Base-by-base conservation (phyloP, 768 basidiomycete genomes). In the Amanita molliuscula region DNA sequence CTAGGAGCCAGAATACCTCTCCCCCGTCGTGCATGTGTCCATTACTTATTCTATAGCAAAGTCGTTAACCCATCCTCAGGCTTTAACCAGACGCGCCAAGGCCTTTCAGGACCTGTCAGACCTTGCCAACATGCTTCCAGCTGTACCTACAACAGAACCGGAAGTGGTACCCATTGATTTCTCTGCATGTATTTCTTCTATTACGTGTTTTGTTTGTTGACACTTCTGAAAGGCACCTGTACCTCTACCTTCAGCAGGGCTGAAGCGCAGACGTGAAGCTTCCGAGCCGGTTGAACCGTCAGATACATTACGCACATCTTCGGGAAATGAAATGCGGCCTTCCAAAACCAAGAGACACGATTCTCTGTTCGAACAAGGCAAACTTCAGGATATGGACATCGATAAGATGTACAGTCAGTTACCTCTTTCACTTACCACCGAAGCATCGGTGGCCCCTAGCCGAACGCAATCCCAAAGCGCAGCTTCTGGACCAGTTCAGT, bases 301-400 rank as follows among this genome's bases (percentile, higher is more conserved):
- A 1, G 41, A 34, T 7, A 36, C 63, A 2, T 52, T 47, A 15
- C 58, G 60, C 23, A 54, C 54, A 15, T 45, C 59, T 4, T 51
- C 58, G 3, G 55, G 49, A 1, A 50, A 64, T 7, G 59, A 58
- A 51, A 80, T 81, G 54, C 84, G 81, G 0, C 76, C 81, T 2
- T 61, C 77, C 23, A 87, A 87, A 59, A 84, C 77, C 23, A 87
- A 87, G 59, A 84, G 78, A 61, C 84, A 81, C 67, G 82, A 78
- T 56, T 77, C 79, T 0, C 67, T 87, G 9, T 87, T 84, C 15
- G 76, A 78, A 7, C 81, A 70, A 37, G 70, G 81, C 58, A 81
- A 79, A 25, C 71, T 71, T 21, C 51, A 53, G 41, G 50, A 37
- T 33, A 49, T 47, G 47, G 53, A 54, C 31, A 16, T 54, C 61